These are phyloP conservation scores for Ogataea henricii DNA, from an alignment of 805 yeast genomes.

Conservation along the genomic window DNA sequence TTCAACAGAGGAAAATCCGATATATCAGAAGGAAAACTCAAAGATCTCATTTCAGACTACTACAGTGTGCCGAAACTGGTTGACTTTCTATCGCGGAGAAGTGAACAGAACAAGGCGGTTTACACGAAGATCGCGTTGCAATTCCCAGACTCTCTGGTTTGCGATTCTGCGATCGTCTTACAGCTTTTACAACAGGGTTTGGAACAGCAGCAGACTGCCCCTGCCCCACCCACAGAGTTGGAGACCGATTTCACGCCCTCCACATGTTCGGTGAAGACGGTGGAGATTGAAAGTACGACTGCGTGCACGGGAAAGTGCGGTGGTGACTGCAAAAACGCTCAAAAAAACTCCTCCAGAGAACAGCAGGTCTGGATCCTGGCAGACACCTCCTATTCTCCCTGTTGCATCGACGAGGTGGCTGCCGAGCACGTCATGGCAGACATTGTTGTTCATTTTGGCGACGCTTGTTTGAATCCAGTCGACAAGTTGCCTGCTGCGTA, in stretches of 20 bases:
- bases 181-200: constrained; percentile 50
- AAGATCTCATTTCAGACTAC: constrained; percentile 44
- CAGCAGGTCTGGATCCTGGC: constrained; percentile 78
- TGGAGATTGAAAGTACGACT: constrained; percentile 29
- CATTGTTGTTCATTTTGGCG: constrained; percentile 89
- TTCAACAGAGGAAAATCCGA: constrained; percentile 23
- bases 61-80: constrained; percentile 48
- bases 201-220: constrained; percentile 11
- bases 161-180: constrained; percentile 75
- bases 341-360: constrained; percentile 10
- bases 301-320: constrained; percentile 33
- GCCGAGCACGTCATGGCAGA: constrained; percentile 90
- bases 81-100: constrained; percentile 29
- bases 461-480: constrained; percentile 85
- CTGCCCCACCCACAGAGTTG: constrained; percentile 1
- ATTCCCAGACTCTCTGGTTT: constrained; percentile 80
- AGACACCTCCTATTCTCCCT: constrained; percentile 92
- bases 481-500: constrained; percentile 73
- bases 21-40: constrained; percentile 31
- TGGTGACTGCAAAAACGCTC: constrained; percentile 26
- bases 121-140: constrained; percentile 73
- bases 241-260: constrained; percentile 13
- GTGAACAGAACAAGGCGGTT: constrained; percentile 28
- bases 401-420: constrained; percentile 97
- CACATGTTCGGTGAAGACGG: constrained; percentile 11